phyloP scores from a whole-genome alignment of 179 eudicot species.

The Amaranthus tricolor region DNA sequence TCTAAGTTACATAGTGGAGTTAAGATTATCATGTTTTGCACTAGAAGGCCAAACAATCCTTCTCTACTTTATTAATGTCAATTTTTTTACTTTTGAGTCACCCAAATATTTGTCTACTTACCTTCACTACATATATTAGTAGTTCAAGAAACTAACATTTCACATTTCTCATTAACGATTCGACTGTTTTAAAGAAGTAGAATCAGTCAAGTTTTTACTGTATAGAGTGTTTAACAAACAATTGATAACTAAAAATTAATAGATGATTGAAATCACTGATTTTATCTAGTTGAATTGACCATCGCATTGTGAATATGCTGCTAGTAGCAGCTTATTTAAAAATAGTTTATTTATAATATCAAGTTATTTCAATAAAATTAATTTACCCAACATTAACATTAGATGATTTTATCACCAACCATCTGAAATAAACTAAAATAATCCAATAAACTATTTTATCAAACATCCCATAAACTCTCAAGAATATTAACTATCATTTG shows the following conservation, averaged over 20 bases:
- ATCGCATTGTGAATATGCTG: too few relatives aligned
- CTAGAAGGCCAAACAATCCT: background rate
- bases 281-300: too few relatives aligned
- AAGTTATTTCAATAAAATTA: too few relatives aligned
- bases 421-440: too few relatives aligned
- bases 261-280: too few relatives aligned
- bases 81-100: background rate
- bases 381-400: too few relatives aligned
- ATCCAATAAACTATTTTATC: too few relatives aligned
- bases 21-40: constrained; percentile 2
- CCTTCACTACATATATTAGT: background rate
- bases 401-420: too few relatives aligned
- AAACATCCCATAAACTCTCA: background rate
- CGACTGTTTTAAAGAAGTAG: background rate
- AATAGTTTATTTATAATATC: too few relatives aligned
- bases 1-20: constrained; percentile 3
- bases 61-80: background rate
- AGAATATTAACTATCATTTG: background rate
- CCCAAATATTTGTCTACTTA: background rate
- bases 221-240: background rate
- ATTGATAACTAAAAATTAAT: too few relatives aligned
- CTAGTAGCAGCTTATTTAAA: too few relatives aligned
- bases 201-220: background rate
- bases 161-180: background rate
- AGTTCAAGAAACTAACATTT: background rate